Conservation (phyloP, 2,329 filamentous ascomycete species). For the Talaromyces sp. region DNA sequence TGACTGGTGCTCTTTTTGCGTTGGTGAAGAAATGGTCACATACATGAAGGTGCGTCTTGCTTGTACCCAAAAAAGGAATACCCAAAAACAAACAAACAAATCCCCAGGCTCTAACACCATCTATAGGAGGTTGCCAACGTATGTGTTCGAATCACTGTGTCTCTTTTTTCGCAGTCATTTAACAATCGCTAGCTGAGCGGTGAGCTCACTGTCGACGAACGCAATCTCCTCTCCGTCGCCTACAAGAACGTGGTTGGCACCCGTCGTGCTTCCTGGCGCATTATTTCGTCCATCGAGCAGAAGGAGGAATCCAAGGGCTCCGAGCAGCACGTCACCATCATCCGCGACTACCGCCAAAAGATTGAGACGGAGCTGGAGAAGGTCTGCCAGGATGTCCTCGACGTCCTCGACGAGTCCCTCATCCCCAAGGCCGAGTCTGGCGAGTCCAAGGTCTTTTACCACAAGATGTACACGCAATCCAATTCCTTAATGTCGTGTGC, state of each 20-base stretch:
- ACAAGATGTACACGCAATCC: conserved; percentile 92
- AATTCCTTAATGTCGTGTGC: too few species aligned
- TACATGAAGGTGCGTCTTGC: conserved; percentile 78
- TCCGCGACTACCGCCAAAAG: conserved; percentile 98
- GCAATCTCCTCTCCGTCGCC: conserved; percentile 93
- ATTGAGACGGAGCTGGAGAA: conserved; percentile 94
- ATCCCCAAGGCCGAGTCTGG: conserved; percentile 91
- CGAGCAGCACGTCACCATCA: conserved; percentile 78
- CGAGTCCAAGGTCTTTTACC: conserved; percentile 99
- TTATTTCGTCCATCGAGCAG: conserved; percentile 97
- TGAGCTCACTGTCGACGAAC: conserved; percentile 71
- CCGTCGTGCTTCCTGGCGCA: conserved; percentile 95
- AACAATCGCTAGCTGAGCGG: conserved; percentile 51
- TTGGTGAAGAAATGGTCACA: conserved; percentile 76
- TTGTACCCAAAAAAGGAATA: too few species aligned
- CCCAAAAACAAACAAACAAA: conserved; percentile 9
- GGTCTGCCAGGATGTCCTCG: conserved; percentile 96
- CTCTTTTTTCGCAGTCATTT: conserved; percentile 11
- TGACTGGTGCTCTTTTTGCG: conserved; percentile 15
- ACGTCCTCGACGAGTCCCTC: conserved; percentile 88
- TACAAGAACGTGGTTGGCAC: conserved; percentile 99
- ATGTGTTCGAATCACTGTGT: conserved; percentile 24
- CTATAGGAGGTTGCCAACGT: conserved; percentile 87
- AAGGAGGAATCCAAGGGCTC: conserved; percentile 99
- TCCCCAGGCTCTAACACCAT: conserved; percentile 9